Conservation (phyloP, 345 rosid genomes). For the Syzygium jambos region DNA sequence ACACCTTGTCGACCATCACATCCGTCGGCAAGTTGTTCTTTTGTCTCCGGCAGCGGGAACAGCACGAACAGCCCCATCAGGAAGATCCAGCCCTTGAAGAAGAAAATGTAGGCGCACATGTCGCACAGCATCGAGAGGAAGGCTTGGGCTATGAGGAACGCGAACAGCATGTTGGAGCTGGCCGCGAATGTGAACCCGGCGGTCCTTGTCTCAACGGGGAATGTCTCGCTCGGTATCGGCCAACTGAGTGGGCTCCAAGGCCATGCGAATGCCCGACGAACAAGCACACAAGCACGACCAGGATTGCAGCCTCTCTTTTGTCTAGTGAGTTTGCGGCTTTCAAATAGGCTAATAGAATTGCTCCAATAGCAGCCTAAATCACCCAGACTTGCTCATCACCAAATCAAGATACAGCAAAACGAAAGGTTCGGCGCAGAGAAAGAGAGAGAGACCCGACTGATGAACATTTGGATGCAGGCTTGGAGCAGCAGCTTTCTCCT, state of each 20-base stretch:
- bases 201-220: slow-evolving; percentile 57
- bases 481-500: slow-evolving; percentile 32
- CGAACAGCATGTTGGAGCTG: slow-evolving; percentile 59
- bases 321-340: slow-evolving; percentile 21
- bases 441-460: slow-evolving; percentile 1
- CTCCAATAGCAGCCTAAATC: slow-evolving; percentile 1
- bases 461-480: slow-evolving; percentile 32
- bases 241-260: slow-evolving; percentile 73
- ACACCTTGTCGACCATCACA: slow-evolving; percentile 35
- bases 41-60: slow-evolving; percentile 51
- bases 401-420: background rate
- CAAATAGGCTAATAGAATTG: slow-evolving; percentile 19
- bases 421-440: background rate
- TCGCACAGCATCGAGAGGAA: slow-evolving; percentile 57
- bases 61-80: slow-evolving; percentile 40
- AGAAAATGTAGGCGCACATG: slow-evolving; percentile 39
- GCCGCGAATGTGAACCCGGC: slow-evolving; percentile 44
- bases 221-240: slow-evolving; percentile 62
- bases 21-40: slow-evolving; percentile 39
- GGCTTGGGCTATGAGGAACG: slow-evolving; percentile 61
- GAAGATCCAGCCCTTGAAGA: slow-evolving; percentile 52
- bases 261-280: slow-evolving; percentile 56
- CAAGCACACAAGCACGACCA: slow-evolving; percentile 37
- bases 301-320: slow-evolving; percentile 20
- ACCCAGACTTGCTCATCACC: background rate